Base-by-base conservation (phyloP, 192 early-diverging fungal species). In the Diversispora epigaea region DNA sequence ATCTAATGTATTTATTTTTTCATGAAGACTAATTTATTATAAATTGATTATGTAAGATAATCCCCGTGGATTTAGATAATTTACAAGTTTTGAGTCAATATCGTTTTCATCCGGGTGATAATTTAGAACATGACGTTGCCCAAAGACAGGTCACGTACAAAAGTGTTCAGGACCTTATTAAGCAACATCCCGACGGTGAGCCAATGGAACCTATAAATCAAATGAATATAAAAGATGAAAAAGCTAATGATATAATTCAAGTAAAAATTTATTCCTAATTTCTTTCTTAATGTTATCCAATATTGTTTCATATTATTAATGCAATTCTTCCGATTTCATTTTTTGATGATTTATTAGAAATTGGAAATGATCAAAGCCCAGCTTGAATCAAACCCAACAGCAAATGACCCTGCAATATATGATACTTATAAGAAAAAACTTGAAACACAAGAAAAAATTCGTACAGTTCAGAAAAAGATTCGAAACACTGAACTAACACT, bases 161-260 rank as follows among this genome's bases (percentile, higher is more conserved):
- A 67, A 89, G 84, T 12, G 62, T 99, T 8, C 61, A 82, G 50
- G 92, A 94, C 78, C 89, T 95, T 3, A 77, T 89, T 62, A 82
- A 79, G 65, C 87, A 94, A 45, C 91, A 96, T 58, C 83, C 85
- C 3, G 86, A 90, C 55, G 90, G 90, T 4, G 80, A 95, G 14
- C 97, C 94, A 25, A 79, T 99, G 79, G 96, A 99, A 73, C 95
- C 97, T 14, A 80, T 95, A 45, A 85, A 88, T 49, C 93, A 99
- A 71, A 95, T 97, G 92, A 82, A 84, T 32, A 95, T 99, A 73
- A 87, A 79, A 52, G 95, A 96, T 57, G 84, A 87, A 61, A 87
- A 75, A 4, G 95, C 96, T 77, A 85, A 89, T 68, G 90, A 90
- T 69, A 84, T 94, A 6, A 79, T 93, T 15, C 56, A 83, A 64